Evolutionary conservation across 176 grass and related monocot species (phyloP).

Genomic region (Avena atlantica): DNA sequence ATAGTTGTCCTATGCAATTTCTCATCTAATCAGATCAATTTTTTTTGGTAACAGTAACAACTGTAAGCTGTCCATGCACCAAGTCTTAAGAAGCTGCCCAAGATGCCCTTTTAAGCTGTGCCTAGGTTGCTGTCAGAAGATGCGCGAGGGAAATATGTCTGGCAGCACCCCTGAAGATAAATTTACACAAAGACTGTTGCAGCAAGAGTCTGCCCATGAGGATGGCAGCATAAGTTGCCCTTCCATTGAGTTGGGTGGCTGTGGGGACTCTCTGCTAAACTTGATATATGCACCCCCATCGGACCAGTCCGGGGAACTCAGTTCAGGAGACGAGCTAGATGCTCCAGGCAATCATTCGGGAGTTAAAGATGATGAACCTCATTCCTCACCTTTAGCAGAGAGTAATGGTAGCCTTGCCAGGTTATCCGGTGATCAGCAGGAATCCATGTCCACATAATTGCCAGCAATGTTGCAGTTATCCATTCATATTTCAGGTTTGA

Average conservation of each 20-base stretch:
- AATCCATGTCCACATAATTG: constrained; percentile 52
- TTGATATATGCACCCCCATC: constrained; percentile 64
- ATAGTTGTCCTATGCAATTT: constrained; percentile 39
- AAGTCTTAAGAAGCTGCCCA: constrained; percentile 80
- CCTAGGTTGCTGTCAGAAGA: constrained; percentile 82
- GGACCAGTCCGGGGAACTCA: constrained; percentile 59
- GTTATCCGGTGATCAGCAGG: constrained; percentile 53
- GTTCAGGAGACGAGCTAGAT: constrained; percentile 55
- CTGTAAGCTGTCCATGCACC: constrained; percentile 56
- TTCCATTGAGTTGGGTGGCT: constrained; percentile 85
- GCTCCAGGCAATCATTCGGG: constrained; percentile 58
- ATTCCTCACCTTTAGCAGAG: constrained; percentile 51
- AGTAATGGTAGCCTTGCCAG: constrained; percentile 57
- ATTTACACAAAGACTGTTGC: constrained; percentile 52
- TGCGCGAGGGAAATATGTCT: constrained; percentile 54
- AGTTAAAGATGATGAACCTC: constrained; percentile 48
- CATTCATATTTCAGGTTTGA: constrained; percentile 38
- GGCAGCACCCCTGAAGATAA: constrained; percentile 59
- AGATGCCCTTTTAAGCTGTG: constrained; percentile 83
- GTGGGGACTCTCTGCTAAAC: constrained; percentile 65
- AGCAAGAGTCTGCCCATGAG: constrained; percentile 63
- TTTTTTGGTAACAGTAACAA: constrained; percentile 69
- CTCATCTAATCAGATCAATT: background rate
- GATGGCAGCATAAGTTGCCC: constrained; percentile 78
- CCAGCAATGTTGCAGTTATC: constrained; percentile 11